Percentiles rank a stretch among this genome's conserved stretches.
Conservation (phyloP, 2,329 filamentous ascomycete species). For the Drechmeria coniospora region DNA sequence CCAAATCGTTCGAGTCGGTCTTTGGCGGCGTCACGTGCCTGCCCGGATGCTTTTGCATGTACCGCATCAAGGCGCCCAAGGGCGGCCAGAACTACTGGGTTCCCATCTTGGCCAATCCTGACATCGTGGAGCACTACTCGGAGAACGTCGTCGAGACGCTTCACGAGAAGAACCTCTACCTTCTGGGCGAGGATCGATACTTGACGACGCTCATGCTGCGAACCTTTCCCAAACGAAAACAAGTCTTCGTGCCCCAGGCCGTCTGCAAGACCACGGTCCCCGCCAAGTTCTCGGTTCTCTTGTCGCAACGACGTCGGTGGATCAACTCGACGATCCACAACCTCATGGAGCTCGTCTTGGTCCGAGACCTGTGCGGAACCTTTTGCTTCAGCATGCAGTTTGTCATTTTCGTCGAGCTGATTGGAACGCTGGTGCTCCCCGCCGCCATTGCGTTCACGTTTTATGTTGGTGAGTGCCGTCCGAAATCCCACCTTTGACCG, state of each 20-base stretch:
- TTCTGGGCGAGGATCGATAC: conserved; percentile 88
- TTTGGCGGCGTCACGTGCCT: conserved; percentile 98
- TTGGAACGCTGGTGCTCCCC: conserved; percentile 86
- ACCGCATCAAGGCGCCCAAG: conserved; percentile 97
- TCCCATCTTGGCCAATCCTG: conserved; percentile 92
- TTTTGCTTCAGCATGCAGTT: conserved; percentile 99
- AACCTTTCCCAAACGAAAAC: conserved; percentile 97
- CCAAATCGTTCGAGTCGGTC: conserved; percentile 95
- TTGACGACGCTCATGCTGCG: conserved; percentile 94
- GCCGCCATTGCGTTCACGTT: conserved; percentile 95
- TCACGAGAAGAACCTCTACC: conserved; percentile 89
- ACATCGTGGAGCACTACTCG: conserved; percentile 97
- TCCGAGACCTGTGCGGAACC: conserved; percentile 89
- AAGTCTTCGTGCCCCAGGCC: conserved; percentile 94
- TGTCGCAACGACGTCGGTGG: conserved; percentile 93
- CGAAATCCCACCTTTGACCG: neutral
- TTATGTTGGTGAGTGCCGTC: conserved; percentile 62
- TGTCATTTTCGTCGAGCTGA: conserved; percentile 84
- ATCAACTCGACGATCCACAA: conserved; percentile 99
- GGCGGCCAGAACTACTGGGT: conserved; percentile 99
- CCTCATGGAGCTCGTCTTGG: conserved; percentile 89
- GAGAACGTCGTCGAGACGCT: conserved; percentile 97
- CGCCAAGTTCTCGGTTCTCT: conserved; percentile 76
- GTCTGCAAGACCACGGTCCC: conserved; percentile 98
- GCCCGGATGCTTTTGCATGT: conserved; percentile 99